These are phyloP conservation scores for Boletus reticulatus DNA, from an alignment of 768 basidiomycete genomes.

Conservation along the genomic window DNA sequence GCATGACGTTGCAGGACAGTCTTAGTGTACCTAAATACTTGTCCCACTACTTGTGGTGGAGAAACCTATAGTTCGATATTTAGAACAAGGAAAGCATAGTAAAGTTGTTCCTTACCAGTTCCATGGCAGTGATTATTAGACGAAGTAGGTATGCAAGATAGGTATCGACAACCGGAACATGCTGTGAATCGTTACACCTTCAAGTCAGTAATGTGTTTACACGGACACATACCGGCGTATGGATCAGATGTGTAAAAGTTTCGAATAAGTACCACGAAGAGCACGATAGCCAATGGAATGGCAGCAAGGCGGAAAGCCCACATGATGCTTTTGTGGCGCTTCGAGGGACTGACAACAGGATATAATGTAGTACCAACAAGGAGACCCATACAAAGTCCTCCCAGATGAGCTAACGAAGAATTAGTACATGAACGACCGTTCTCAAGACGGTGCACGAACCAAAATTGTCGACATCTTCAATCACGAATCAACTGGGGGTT, in stretches of 20 bases:
- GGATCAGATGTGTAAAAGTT: constrained; percentile 93
- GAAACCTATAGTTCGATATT: constrained; percentile 18
- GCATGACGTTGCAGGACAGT: background rate
- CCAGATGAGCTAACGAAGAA: constrained; percentile 69
- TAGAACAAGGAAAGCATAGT: background rate
- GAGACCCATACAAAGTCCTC: constrained; percentile 83
- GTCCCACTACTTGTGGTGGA: constrained; percentile 31
- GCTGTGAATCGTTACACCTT: constrained; percentile 40
- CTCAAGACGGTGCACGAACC: constrained; percentile 40
- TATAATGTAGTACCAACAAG: constrained; percentile 82
- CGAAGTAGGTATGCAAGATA: constrained; percentile 83
- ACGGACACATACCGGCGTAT: constrained; percentile 59
- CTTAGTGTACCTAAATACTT: constrained; percentile 20
- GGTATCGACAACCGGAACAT: constrained; percentile 83
- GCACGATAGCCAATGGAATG: constrained; percentile 69
- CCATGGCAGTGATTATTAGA: constrained; percentile 66
- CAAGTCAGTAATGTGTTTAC: background rate
- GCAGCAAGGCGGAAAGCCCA: constrained; percentile 74
- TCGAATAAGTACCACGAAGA: constrained; percentile 77
- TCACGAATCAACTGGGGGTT: constrained; percentile 15
- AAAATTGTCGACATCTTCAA: constrained; percentile 84
- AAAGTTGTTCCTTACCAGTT: constrained; percentile 30
- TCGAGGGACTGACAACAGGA: constrained; percentile 83
- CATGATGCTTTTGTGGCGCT: constrained; percentile 66
- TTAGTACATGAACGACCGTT: background rate